Base-by-base conservation (phyloP, 2,329 filamentous ascomycete genomes). In the Cordyceps tenuipes region DNA sequence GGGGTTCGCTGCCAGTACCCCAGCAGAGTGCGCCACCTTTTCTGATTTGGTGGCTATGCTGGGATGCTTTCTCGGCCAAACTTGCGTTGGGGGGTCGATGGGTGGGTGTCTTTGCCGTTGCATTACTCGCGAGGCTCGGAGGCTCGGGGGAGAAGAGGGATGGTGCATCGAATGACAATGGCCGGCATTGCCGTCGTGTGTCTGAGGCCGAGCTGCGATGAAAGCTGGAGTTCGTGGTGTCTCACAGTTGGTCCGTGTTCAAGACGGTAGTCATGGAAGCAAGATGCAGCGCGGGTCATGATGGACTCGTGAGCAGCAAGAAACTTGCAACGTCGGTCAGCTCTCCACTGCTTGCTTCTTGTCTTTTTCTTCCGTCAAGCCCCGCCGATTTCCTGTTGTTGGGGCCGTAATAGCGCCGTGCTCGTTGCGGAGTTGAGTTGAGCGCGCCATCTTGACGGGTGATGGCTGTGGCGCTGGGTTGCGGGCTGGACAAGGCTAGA, bases 321-420 rank as follows among this genome's bases (percentile, higher is more conserved):
- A 43, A 36, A n/a, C 39, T 6, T 17, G 15, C 39, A 43, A 43
- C 8, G 15, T 15, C 15, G 15, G 39, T 43, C 17, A n/a, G 7
- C 54, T 55, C 46, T 49, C 51, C 51, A 60, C 41, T 55, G 17
- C 55, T 57, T 50, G 46, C 41, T 55, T 10, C 55, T 57, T 50
- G 46, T 57, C 46, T 57, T 21, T 15, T 19, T 49, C 43, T 57
- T 36, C 34, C n/a, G 34, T 43, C 34, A 34, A 50, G 55, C 44
- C 55, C 55, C 55, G 55, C 55, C 47, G 55, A 57, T 57, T 49
- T 43, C 29, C 44, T 53, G n/a, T 50, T 29, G 36, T 59, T 59
- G 57, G 41, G 57, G 57, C 57, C 57, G 57, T 46, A 59, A 23
- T 59, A 59, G 50, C 50, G 49, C 57, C 57, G 57, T 43, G 46